These are phyloP conservation scores for Pelargonium australe DNA, from an alignment of 441 rosid genomes.

Conservation along the genomic window DNA sequence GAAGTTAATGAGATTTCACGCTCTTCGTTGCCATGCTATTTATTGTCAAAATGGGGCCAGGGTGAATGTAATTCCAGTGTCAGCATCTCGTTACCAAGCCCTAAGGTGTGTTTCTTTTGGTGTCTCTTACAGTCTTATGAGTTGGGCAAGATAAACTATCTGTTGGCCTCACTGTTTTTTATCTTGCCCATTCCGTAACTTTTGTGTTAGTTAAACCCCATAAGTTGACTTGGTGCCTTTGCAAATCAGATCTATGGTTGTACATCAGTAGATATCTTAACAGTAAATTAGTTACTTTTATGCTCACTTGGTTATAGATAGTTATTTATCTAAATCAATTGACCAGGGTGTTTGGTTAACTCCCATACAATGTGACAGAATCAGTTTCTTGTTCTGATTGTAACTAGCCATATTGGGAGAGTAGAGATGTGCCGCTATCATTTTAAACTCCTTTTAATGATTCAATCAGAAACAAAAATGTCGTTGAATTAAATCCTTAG, in stretches of 20 bases:
- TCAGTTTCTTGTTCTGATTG: no score
- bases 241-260: not conserved
- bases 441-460: no score
- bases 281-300: not conserved
- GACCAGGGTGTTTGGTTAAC: no score
- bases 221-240: not conserved
- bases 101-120: constrained; percentile 56
- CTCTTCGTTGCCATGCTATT: constrained; percentile 77
- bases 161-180: not conserved
- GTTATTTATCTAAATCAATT: no score
- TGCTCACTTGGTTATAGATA: no score
- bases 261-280: not conserved
- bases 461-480: no score
- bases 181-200: not conserved
- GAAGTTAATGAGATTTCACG: constrained; percentile 80
- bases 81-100: constrained; percentile 92
- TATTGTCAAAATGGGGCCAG: constrained; percentile 76
- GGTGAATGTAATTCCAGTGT: constrained; percentile 82
- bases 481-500: no score
- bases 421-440: no score
- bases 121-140: not conserved
- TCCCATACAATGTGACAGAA: no score
- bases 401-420: no score
- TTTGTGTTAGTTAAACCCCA: not conserved
- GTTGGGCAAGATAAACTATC: not conserved